phyloP scores from a whole-genome alignment of 2,329 filamentous ascomycete species.

The Hymenoscyphus linearis region DNA sequence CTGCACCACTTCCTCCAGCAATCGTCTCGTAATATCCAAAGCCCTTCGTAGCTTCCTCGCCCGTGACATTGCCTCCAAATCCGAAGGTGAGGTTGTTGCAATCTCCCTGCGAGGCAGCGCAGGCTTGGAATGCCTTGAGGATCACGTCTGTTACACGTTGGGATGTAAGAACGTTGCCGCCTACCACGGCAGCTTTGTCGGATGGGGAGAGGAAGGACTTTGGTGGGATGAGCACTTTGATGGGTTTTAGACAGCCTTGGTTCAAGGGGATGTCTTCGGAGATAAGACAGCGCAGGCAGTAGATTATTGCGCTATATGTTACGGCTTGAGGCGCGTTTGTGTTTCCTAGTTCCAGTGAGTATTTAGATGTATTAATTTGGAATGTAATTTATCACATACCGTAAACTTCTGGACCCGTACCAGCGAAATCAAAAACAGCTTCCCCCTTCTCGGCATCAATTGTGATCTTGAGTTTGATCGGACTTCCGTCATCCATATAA shows the following conservation, averaged over 20 bases:
- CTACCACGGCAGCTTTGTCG: constrained; percentile 73
- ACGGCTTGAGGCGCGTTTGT: constrained; percentile 79
- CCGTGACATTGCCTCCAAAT: constrained; percentile 57
- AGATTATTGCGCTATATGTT: constrained; percentile 80
- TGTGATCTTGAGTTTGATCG: constrained; percentile 68
- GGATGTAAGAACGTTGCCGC: constrained; percentile 74
- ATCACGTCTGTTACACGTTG: constrained; percentile 82
- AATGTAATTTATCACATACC: not conserved
- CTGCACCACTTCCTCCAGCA: constrained; percentile 70
- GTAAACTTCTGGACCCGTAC: constrained; percentile 71
- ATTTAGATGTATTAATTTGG: not conserved
- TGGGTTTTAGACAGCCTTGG: constrained; percentile 75
- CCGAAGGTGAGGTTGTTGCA: constrained; percentile 85
- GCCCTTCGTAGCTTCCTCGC: constrained; percentile 47
- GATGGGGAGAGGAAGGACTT: constrained; percentile 70
- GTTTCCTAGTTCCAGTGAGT: constrained; percentile 48
- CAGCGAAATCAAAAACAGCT: constrained; percentile 72
- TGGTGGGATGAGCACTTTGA: constrained; percentile 67
- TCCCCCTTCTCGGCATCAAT: constrained; percentile 71
- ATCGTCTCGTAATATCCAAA: constrained; percentile 90
- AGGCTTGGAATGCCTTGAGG: constrained; percentile 72
- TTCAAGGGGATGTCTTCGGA: constrained; percentile 79
- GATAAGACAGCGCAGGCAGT: constrained; percentile 76
- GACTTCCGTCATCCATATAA: constrained; percentile 82
- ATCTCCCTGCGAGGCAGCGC: constrained; percentile 73